phyloP scores from a whole-genome alignment of 2,329 filamentous ascomycete species.

The Knoxdaviesia capensis region DNA sequence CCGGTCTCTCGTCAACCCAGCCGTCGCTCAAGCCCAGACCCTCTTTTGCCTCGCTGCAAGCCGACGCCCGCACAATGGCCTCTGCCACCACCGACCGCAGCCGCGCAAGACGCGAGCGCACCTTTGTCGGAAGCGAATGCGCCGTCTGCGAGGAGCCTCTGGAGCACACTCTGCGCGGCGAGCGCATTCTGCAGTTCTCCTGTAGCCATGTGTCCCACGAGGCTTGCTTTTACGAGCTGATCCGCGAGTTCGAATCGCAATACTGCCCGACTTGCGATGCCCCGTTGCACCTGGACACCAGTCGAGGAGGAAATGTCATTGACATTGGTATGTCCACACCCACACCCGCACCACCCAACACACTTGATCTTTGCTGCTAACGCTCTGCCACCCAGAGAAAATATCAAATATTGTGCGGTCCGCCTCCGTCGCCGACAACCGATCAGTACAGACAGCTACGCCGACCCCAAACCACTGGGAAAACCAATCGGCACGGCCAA shows the following conservation, averaged over 20 bases:
- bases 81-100: constrained; percentile 41
- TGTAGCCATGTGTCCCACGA: constrained; percentile 96
- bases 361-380: neutral
- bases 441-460: constrained; percentile 29
- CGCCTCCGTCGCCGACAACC: constrained; percentile 45
- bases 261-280: constrained; percentile 89
- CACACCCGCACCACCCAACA: neutral
- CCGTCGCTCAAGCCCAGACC: constrained; percentile 3
- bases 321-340: constrained; percentile 51
- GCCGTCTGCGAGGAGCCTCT: constrained; percentile 92
- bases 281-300: constrained; percentile 78
- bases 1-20: constrained; percentile 6
- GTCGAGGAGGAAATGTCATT: constrained; percentile 76
- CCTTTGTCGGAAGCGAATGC: constrained; percentile 87
- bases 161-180: constrained; percentile 84
- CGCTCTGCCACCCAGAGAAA: constrained; percentile 45
- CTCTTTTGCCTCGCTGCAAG: constrained; percentile 10
- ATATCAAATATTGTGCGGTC: constrained; percentile 83
- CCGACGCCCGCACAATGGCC: constrained; percentile 12
- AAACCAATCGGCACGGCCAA: constrained; percentile 31
- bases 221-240: constrained; percentile 97
- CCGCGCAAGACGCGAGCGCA: constrained; percentile 70
- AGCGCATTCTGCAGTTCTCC: constrained; percentile 86
- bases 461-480: constrained; percentile 52
- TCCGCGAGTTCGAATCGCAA: constrained; percentile 82